These are phyloP conservation scores for Cardamine occulta DNA, from an alignment of 345 rosid genomes.

Conservation along the genomic window DNA sequence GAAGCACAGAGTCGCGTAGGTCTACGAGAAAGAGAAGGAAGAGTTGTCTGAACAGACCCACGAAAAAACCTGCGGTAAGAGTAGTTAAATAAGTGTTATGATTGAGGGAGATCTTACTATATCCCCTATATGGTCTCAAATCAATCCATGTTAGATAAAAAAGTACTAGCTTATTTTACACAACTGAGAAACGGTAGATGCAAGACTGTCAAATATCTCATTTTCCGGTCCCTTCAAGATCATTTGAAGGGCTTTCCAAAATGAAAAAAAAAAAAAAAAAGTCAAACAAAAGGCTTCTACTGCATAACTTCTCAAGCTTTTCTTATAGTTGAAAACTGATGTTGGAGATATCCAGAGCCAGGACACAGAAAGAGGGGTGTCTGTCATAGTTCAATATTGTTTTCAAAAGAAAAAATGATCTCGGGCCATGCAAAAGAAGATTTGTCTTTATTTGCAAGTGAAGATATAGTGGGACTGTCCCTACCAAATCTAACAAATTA, in stretches of 20 bases:
- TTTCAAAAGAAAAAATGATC: neutral
- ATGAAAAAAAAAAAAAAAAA: neutral
- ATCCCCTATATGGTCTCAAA: conserved; percentile 7
- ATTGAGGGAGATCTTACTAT: conserved; percentile 5
- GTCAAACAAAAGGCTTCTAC: neutral
- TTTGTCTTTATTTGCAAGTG: conserved; percentile 28
- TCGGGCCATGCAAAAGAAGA: neutral
- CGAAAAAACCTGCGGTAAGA: conserved; percentile 73
- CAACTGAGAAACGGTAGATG: neutral
- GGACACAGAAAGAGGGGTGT: neutral
- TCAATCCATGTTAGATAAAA: neutral
- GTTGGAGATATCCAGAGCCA: conserved; percentile 10
- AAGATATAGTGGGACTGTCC: conserved; percentile 2
- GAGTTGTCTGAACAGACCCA: conserved; percentile 82
- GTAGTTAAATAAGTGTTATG: conserved; percentile 6
- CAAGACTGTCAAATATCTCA: neutral
- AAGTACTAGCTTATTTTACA: neutral
- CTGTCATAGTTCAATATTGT: conserved; percentile 1
- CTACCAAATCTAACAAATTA: conserved; percentile 22
- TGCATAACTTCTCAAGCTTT: conserved; percentile 9
- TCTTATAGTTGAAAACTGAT: conserved; percentile 5
- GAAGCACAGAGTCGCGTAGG: conserved; percentile 82
- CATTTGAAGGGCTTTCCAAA: neutral
- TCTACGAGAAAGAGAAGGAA: conserved; percentile 64
- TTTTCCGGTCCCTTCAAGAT: neutral